phyloP scores from a whole-genome alignment of 345 rosid species.

The Adansonia digitata region DNA sequence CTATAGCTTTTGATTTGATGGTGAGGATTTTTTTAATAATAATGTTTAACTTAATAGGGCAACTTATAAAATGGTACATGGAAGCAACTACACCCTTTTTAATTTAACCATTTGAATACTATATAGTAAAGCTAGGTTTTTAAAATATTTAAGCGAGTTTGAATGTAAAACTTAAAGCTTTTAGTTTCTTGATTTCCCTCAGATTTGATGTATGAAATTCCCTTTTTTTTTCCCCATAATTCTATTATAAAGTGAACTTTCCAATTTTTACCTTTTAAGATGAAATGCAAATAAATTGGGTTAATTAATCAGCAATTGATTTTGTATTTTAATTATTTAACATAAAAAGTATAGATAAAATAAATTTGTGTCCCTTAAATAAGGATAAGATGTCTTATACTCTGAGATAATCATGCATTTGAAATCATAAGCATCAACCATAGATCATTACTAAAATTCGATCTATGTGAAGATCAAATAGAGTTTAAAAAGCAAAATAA shows the following conservation, averaged over 20 bases:
- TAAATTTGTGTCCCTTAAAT: too few relatives aligned
- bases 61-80: neutral
- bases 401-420: too few relatives aligned
- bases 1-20: neutral
- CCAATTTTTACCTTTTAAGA: neutral
- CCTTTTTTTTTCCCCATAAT: neutral
- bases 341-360: too few relatives aligned
- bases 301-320: too few relatives aligned
- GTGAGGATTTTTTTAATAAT: neutral
- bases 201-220: neutral
- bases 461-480: too few relatives aligned
- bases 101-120: neutral
- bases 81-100: neutral
- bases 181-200: neutral
- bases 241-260: neutral
- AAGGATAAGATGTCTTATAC: too few relatives aligned
- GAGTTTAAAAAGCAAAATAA: too few relatives aligned
- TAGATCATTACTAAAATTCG: too few relatives aligned
- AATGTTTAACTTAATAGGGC: neutral
- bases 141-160: too few relatives aligned
- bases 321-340: too few relatives aligned
- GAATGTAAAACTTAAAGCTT: too few relatives aligned
- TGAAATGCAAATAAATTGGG: neutral
- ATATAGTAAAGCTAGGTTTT: neutral
- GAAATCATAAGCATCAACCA: too few relatives aligned